These are phyloP conservation scores for Pythium rishiriense DNA, from an alignment of 352 stramenopile species.

Conservation along the genomic window DNA sequence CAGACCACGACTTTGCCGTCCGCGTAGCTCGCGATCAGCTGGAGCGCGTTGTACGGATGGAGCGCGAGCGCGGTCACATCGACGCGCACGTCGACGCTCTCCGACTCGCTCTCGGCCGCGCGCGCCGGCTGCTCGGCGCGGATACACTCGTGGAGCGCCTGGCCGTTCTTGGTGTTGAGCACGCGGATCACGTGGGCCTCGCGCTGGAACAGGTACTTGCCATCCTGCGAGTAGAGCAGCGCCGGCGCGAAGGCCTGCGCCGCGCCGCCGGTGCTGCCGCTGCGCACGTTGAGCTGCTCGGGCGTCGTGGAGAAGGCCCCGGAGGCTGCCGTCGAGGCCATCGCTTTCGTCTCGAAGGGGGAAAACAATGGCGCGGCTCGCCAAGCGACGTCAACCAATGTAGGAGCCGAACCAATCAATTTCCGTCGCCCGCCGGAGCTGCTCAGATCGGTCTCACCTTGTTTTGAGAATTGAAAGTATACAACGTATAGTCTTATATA, in stretches of 20 bases:
- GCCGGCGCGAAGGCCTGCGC: constrained; percentile 19
- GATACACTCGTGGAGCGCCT: constrained; percentile 73
- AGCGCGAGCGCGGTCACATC: constrained; percentile 54
- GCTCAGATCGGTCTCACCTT: not conserved
- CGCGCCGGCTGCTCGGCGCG: constrained; percentile 31
- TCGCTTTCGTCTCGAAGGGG: not conserved
- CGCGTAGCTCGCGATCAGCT: constrained; percentile 66
- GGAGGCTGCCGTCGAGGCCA: not conserved
- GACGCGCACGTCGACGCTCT: constrained; percentile 12
- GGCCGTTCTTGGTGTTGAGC: constrained; percentile 67
- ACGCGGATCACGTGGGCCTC: constrained; percentile 74
- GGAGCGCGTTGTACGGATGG: constrained; percentile 70
- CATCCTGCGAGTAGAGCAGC: constrained; percentile 66
- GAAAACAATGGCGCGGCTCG: not conserved
- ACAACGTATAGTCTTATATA: constrained; percentile 3
- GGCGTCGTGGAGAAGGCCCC: constrained; percentile 17
- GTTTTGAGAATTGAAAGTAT: not conserved
- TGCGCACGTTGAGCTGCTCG: constrained; percentile 38
- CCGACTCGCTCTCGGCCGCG: constrained; percentile 8
- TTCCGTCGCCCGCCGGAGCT: constrained; percentile 11
- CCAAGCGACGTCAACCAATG: constrained; percentile 17
- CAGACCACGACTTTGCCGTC: constrained; percentile 70
- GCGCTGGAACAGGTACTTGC: constrained; percentile 78
- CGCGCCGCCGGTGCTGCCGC: constrained; percentile 11
- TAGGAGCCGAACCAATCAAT: constrained; percentile 24